A percentile compares a stretch with the other conserved stretches of the same genome.
Conservation (phyloP, 495 filamentous ascomycete species). For the Penicillium arizonense region DNA sequence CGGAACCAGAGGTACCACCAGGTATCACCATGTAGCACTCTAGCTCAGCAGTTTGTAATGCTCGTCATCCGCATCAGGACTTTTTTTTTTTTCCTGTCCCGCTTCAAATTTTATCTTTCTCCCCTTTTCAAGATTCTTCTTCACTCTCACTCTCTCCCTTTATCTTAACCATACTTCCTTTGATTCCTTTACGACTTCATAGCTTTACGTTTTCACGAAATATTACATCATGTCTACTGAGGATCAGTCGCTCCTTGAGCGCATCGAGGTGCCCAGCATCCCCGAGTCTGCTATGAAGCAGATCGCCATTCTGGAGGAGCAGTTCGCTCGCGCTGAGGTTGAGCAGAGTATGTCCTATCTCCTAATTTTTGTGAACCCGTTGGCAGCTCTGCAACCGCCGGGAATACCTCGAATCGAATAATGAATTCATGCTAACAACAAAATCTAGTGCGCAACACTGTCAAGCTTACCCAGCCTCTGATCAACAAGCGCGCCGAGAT, state of each 20-base stretch:
- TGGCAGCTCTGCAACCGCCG: background rate
- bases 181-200: background rate
- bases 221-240: conserved; percentile 27
- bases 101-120: conserved; percentile 2
- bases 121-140: background rate
- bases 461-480: conserved; percentile 50
- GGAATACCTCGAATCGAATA: background rate
- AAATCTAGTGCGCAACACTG: conserved; percentile 32
- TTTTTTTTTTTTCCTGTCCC: conserved; percentile 12
- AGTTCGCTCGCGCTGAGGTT: conserved; percentile 38
- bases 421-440: conserved; percentile 13
- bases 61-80: conserved; percentile 9
- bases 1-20: conserved; percentile 1
- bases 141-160: conserved; percentile 1
- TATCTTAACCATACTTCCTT: background rate
- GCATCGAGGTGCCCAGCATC: conserved; percentile 32
- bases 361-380: background rate
- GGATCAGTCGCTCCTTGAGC: conserved; percentile 30
- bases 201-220: background rate
- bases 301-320: conserved; percentile 36
- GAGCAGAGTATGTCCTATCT: conserved; percentile 38
- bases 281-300: conserved; percentile 30
- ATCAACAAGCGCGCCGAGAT: conserved; percentile 70
- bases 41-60: conserved; percentile 1
- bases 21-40: conserved; percentile 2